These are phyloP conservation scores for Talaromyces verruculosus DNA, from an alignment of 2,329 filamentous ascomycete species.

Conservation along the genomic window DNA sequence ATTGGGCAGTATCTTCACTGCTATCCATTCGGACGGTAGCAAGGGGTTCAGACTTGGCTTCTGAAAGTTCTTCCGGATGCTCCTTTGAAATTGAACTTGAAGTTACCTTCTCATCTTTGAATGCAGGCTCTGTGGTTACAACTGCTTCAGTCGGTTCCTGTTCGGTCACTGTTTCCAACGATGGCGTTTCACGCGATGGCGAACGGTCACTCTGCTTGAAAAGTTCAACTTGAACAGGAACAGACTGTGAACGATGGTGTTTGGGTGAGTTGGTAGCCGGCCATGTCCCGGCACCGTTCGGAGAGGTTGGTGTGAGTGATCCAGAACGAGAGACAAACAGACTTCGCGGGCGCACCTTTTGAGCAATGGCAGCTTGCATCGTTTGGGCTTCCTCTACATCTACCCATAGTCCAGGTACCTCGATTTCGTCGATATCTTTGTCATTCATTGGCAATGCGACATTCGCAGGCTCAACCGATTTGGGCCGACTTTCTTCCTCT, in stretches of 20 bases:
- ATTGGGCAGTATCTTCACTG: neutral
- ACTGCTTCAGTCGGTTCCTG: slow-evolving; percentile 1
- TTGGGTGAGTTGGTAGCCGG: slow-evolving; percentile 16
- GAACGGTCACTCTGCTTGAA: neutral
- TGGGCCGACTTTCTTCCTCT: slow-evolving; percentile 19
- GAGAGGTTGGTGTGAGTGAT: slow-evolving; percentile 29
- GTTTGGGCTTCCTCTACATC: slow-evolving; percentile 56
- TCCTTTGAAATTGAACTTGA: neutral
- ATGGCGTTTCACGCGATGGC: neutral
- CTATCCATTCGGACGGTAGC: neutral
- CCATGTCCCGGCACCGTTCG: slow-evolving; percentile 11
- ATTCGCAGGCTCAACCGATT: slow-evolving; percentile 34
- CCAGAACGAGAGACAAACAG: slow-evolving; percentile 40
- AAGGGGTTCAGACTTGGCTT: neutral
- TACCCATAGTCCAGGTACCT: slow-evolving; percentile 46
- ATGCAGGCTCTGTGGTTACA: neutral
- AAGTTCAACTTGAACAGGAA: slow-evolving; percentile 19
- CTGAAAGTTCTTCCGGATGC: neutral
- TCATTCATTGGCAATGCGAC: slow-evolving; percentile 44
- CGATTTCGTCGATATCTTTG: slow-evolving; percentile 75
- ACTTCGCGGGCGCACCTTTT: slow-evolving; percentile 45
- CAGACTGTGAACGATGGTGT: slow-evolving; percentile 18
- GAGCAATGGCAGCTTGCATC: slow-evolving; percentile 39
- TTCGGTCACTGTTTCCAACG: slow-evolving; percentile 14
- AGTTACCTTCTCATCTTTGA: neutral